Evolutionary conservation across 108 stramenopile genomes (phyloP), one percentile per base, ranked within the genome.

Genomic region (Licmophora abbreviata): DNA sequence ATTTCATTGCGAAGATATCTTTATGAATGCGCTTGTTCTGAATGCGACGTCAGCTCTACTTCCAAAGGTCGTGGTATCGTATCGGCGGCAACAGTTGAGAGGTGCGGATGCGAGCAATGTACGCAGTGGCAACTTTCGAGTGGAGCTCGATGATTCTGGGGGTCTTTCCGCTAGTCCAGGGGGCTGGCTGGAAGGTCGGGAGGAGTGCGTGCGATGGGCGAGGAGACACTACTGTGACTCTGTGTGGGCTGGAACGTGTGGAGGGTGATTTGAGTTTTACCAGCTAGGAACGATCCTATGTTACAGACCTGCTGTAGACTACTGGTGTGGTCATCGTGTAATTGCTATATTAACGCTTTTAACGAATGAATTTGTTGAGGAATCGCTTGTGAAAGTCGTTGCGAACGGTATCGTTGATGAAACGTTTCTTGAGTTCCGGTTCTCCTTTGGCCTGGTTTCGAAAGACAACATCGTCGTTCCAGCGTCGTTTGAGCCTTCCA

Each of bases 391-490:
- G 96, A 54, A 97, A 97, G 54, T 97, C 96, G 71, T 90, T 94
- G 23, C 96, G 73, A 18, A 97, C 74, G 12, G 96, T 97, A 59
- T 97, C 96, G 63, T 97, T 97, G 63, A 97, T 94, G 65, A 97
- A 97, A 42, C 93, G 64, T 66, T 93, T 92, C 41, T 89, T 77
- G 53, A 77, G 63, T 48, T 83, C 77, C 7, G 91, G 92, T 69
- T 93, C 93, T 11, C 71, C 77, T 56, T 75, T 77, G 10, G 94
- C 93, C 69, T 97, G 96, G 59, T 95, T 92, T 23, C 93, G 85
- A 76, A 97, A 97, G 30, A 97, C 94, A 1, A 97, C 96, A 68
- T 97, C 96, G 44, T 95, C 96, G 64, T 95, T 94, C 97, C 97
- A 97, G 30, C 77, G 73, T 21, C 94, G 69, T 44, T 94, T 93